Evolutionary conservation across 2,329 filamentous ascomycete species (phyloP).

Genomic region (Onygena corvina): DNA sequence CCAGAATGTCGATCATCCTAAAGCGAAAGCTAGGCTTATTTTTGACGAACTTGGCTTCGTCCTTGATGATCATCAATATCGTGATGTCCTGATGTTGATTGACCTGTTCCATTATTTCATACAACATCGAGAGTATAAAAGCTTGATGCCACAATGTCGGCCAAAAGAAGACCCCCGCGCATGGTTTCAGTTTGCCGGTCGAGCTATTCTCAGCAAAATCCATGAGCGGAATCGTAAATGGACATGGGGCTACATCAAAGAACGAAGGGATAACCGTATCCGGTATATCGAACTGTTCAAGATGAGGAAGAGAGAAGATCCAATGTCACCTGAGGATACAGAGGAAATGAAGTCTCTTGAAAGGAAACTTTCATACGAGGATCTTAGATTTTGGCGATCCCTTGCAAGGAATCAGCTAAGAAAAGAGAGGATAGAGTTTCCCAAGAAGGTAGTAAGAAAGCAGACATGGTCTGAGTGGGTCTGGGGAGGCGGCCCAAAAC

Average conservation of each 20-base stretch:
- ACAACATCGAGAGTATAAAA: slow-evolving; percentile 93
- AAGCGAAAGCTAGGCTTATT: slow-evolving; percentile 77
- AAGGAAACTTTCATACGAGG: slow-evolving; percentile 81
- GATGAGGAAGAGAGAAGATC: slow-evolving; percentile 67
- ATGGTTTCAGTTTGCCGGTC: slow-evolving; percentile 83
- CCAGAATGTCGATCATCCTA: slow-evolving; percentile 63
- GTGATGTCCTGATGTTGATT: slow-evolving; percentile 93
- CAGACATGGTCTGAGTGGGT: slow-evolving; percentile 88
- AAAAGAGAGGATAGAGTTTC: slow-evolving; percentile 82
- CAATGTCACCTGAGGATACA: slow-evolving; percentile 54
- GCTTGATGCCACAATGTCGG: slow-evolving; percentile 68
- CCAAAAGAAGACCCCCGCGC: slow-evolving; percentile 84
- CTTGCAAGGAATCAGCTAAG: slow-evolving; percentile 85
- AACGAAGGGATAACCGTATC: slow-evolving; percentile 77
- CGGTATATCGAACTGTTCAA: slow-evolving; percentile 93
- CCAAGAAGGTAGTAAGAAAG: slow-evolving; percentile 51
- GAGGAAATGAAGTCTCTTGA: slow-evolving; percentile 67
- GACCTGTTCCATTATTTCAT: slow-evolving; percentile 98
- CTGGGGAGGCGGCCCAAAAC: slow-evolving; percentile 62
- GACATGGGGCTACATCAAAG: slow-evolving; percentile 93
- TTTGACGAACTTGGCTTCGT: slow-evolving; percentile 98
- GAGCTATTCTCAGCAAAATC: slow-evolving; percentile 83
- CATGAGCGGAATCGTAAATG: slow-evolving; percentile 85
- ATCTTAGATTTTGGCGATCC: slow-evolving; percentile 93
- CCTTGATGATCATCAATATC: slow-evolving; percentile 95